Base-by-base conservation (phyloP, 1,284 basidiomycete species). In the Ustilago loliicola region DNA sequence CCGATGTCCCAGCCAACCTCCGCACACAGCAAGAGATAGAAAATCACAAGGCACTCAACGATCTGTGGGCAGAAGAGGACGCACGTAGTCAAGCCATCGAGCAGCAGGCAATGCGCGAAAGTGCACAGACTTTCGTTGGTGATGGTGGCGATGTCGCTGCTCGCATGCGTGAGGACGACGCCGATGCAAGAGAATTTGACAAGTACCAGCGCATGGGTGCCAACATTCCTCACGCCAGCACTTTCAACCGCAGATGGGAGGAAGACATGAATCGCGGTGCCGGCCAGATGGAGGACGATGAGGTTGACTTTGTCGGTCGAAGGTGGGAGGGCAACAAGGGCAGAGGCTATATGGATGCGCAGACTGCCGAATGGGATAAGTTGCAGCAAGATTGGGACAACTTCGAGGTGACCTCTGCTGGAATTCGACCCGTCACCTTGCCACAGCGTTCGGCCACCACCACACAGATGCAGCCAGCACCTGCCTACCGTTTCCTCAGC, bases 311-410 rank as follows among this genome's bases (percentile, higher is more conserved):
- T 77, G 87, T 86, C 57, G 81, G 86, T 53, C 77, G 83, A 27
- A 66, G 66, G 40, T 77, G 81, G 81, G 59, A 76, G 38, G 83
- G 84, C 10, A 63, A 56, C 15, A 62, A 80, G 45, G 83, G 84
- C 1, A 57, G 66, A 29, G 84, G 84, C 13, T 69, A 66, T 15
- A 59, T 57, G 4, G 69, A 78, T 19, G 76, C 81, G 15, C 87
- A 87, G 63, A 81, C 82, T 32, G 80, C 70, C 29, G 90, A 91
- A 74, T 93, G 92, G 93, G 88, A 89, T 60, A 85, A 87, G 57
- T 85, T 98, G 76, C 94, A 96, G 87, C 85, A 88, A 15, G 92
- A 93, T 75, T 97, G 94, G 95, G 94, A 97, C 77, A 74, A 73
- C 42, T 83, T 77, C 36, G 77, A 80, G 52, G 81, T 80, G 52